A percentile compares a stretch with the other conserved stretches of the same genome.
Conservation (phyloP, 169 alveolate genomes). For the Plasmodium malariae region DNA sequence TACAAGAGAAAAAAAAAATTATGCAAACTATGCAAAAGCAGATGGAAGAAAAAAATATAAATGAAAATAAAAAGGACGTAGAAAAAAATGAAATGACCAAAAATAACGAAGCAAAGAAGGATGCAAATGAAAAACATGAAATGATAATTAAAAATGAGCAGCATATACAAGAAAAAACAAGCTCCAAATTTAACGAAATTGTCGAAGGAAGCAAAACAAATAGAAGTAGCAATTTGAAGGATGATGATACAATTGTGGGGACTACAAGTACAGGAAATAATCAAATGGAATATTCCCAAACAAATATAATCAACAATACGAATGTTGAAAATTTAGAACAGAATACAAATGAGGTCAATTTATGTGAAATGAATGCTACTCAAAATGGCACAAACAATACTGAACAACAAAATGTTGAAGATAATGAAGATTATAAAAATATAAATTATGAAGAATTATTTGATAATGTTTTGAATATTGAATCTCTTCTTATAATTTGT, state of each 20-base stretch:
- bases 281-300: no score
- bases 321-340: background rate
- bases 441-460: conserved; percentile 70
- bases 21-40: conserved; percentile 35
- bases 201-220: background rate
- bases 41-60: conserved; percentile 28
- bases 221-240: background rate
- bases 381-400: background rate
- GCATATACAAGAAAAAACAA: background rate
- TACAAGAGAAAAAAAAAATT: conserved; percentile 63
- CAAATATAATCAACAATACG: background rate
- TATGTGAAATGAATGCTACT: background rate
- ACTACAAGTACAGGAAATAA: no score
- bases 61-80: conserved; percentile 3
- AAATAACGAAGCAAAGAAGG: conserved; percentile 8
- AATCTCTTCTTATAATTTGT: conserved; percentile 72
- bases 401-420: conserved; percentile 1
- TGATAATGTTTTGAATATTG: conserved; percentile 53
- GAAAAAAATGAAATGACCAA: background rate
- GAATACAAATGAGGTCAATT: background rate
- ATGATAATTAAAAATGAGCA: no score
- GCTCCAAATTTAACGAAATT: background rate
- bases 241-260: no score
- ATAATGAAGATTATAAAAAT: conserved; percentile 57
- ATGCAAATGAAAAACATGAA: no score